phyloP scores from a whole-genome alignment of 768 basidiomycete species.

The Leccinum ochraceum region DNA sequence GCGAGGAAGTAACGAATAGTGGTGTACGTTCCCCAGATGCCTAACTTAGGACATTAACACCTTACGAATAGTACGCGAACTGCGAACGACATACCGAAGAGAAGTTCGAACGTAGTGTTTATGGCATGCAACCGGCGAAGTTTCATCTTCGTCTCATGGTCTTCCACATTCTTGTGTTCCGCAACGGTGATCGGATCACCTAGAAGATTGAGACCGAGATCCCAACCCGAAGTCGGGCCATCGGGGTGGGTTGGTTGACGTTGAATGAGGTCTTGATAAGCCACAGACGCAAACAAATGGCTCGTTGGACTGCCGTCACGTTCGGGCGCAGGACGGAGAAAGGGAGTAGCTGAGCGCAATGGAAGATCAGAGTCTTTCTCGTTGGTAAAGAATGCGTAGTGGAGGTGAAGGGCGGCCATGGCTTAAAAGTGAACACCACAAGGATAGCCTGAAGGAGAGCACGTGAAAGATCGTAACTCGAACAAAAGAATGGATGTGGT shows the following conservation, averaged over 20 bases:
- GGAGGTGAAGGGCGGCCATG: slow-evolving; percentile 66
- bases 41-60: slow-evolving; percentile 34
- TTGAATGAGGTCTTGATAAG: slow-evolving; percentile 39
- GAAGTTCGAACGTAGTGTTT: slow-evolving; percentile 29
- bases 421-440: slow-evolving; percentile 17
- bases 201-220: slow-evolving; percentile 31
- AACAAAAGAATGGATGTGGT: slow-evolving; percentile 2
- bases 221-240: slow-evolving; percentile 31
- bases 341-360: slow-evolving; percentile 21
- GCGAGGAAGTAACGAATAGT: slow-evolving; percentile 67
- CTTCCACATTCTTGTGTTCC: slow-evolving; percentile 35
- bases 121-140: slow-evolving; percentile 37
- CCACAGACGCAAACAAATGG: slow-evolving; percentile 24
- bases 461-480: slow-evolving; percentile 19
- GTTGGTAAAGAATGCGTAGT: slow-evolving; percentile 50
- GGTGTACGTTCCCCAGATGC: slow-evolving; percentile 61
- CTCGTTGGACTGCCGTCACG: slow-evolving; percentile 18
- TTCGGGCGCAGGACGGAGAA: slow-evolving; percentile 21
- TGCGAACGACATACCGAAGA: slow-evolving; percentile 37
- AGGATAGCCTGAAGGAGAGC: slow-evolving; percentile 7
- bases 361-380: slow-evolving; percentile 26
- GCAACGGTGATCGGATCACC: slow-evolving; percentile 32
- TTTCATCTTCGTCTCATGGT: slow-evolving; percentile 29
- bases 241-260: slow-evolving; percentile 47
- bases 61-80: slow-evolving; percentile 4